These are phyloP conservation scores for Xerocomellus amylosporus DNA, from an alignment of 768 basidiomycete genomes.

Conservation along the genomic window DNA sequence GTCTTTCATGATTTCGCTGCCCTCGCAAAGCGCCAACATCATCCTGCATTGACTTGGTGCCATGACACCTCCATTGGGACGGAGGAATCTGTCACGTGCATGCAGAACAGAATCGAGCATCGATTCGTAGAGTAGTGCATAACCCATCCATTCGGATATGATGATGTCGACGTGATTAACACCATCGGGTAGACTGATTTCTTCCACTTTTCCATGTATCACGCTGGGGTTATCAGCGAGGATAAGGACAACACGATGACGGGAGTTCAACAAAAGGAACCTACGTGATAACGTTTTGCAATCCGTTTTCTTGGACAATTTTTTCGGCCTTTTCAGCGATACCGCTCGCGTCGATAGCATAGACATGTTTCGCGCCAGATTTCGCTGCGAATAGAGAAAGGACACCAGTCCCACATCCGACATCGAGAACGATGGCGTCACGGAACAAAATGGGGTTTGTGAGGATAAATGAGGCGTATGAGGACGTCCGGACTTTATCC, in stretches of 20 bases:
- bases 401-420: constrained; percentile 95
- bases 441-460: constrained; percentile 78
- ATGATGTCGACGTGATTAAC: constrained; percentile 87
- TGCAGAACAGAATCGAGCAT: constrained; percentile 95
- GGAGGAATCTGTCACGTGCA: constrained; percentile 85
- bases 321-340: constrained; percentile 74
- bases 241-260: constrained; percentile 1
- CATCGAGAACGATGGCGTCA: constrained; percentile 86
- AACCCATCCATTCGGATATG: constrained; percentile 98
- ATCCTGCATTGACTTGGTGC: constrained; percentile 88
- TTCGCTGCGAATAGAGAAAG: constrained; percentile 86
- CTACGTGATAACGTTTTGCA: constrained; percentile 68
- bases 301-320: constrained; percentile 74
- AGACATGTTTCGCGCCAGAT: constrained; percentile 86
- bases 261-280: constrained; percentile 18
- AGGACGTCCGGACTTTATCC: constrained; percentile 89
- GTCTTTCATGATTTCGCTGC: constrained; percentile 71
- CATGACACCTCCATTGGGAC: constrained; percentile 70
- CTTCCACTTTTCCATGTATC: constrained; percentile 87
- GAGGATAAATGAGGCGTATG: constrained; percentile 90
- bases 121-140: constrained; percentile 87
- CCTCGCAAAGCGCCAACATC: constrained; percentile 81
- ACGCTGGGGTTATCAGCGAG: constrained; percentile 45
- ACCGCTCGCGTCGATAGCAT: constrained; percentile 87
- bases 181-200: constrained; percentile 71